These are phyloP conservation scores for Planoprotostelium fungivorum DNA, from an alignment of 78 protist genomes.

Conservation along the genomic window DNA sequence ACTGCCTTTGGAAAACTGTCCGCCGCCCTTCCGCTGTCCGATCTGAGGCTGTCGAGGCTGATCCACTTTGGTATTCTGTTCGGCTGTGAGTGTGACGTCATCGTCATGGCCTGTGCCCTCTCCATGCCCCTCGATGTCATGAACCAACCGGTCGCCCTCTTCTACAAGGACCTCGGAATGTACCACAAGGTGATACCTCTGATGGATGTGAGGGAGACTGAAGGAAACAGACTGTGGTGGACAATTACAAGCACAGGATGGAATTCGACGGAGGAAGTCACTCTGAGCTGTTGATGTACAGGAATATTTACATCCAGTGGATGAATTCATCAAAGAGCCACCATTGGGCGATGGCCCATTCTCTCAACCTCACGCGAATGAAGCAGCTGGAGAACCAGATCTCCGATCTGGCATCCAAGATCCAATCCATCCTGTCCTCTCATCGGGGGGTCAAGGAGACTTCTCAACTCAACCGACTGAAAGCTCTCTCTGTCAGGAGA, in stretches of 20 bases:
- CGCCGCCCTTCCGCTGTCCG: neutral
- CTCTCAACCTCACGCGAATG: neutral
- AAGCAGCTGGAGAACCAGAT: neutral
- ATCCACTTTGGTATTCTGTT: neutral
- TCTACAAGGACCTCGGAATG: neutral
- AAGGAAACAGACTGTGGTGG: neutral
- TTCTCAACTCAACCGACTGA: neutral
- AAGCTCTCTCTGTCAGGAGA: neutral
- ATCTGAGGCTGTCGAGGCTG: neutral
- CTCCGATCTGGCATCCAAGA: neutral
- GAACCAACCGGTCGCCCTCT: neutral
- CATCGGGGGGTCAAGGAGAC: neutral
- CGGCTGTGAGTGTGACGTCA: neutral
- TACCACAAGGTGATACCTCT: neutral
- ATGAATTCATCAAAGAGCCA: neutral
- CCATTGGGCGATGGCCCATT: neutral
- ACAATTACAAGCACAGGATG: neutral
- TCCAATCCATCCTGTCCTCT: neutral
- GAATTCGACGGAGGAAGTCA: neutral
- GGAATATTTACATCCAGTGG: neutral
- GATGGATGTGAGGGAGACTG: too few species aligned
- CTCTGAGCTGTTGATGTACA: neutral
- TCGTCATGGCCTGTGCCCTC: conserved; percentile 5
- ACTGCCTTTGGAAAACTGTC: neutral
- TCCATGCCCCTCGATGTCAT: neutral